phyloP scores from a whole-genome alignment of 768 basidiomycete species.

The Rhizopogon salebrosus region DNA sequence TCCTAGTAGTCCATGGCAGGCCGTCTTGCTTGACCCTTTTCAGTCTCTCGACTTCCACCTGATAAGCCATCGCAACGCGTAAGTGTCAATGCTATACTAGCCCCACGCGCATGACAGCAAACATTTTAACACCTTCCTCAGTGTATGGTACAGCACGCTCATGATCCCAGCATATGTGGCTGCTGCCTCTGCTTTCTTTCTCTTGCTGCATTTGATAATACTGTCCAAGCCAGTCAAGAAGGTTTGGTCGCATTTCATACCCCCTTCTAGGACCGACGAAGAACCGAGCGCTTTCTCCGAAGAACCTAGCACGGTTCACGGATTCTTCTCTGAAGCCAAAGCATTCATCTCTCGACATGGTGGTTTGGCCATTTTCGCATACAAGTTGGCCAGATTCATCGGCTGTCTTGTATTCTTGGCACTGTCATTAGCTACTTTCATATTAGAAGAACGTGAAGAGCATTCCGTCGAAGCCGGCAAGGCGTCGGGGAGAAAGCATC shows the following conservation, averaged over 20 bases:
- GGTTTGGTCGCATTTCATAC: background rate
- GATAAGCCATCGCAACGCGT: background rate
- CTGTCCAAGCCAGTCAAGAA: conserved; percentile 6
- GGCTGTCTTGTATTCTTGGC: conserved; percentile 17
- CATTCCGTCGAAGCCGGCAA: background rate
- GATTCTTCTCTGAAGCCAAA: conserved; percentile 28
- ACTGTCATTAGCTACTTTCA: conserved; percentile 9
- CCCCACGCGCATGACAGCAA: background rate
- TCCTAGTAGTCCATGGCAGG: conserved; percentile 3
- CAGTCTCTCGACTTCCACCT: background rate
- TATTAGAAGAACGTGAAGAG: conserved; percentile 3
- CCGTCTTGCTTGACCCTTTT: background rate
- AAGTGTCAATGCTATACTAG: too few relatives aligned
- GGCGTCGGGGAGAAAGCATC: background rate
- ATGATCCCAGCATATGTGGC: conserved; percentile 10
- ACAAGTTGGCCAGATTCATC: conserved; percentile 16
- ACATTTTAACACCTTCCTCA: background rate
- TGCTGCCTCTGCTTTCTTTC: conserved; percentile 4
- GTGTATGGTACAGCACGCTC: conserved; percentile 7
- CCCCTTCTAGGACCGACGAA: background rate
- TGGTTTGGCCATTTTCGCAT: conserved; percentile 17
- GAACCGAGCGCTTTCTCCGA: background rate
- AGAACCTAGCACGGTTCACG: background rate
- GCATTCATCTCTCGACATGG: conserved; percentile 14
- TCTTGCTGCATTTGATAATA: conserved; percentile 1